Conservation (phyloP, 116 monocot genomes). For the Phalaenopsis hybrid region DNA sequence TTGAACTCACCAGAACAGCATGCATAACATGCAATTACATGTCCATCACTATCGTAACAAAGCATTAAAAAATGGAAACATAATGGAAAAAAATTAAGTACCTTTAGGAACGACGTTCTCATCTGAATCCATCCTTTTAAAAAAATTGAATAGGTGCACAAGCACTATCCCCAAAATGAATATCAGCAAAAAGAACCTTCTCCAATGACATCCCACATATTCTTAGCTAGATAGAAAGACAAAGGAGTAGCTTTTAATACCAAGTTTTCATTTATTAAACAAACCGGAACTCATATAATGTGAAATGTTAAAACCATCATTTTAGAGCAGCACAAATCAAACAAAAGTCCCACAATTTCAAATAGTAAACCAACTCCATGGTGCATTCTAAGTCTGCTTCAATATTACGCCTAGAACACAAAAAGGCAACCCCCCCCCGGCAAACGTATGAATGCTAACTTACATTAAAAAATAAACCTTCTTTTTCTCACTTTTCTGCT, state of each 20-base stretch:
- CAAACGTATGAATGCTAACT: neutral
- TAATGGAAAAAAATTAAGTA: neutral
- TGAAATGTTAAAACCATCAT: neutral
- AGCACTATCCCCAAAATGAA: neutral
- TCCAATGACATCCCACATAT: neutral
- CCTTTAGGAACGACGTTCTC: constrained; percentile 7
- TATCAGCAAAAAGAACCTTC: neutral
- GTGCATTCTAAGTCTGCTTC: neutral
- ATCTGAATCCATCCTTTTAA: constrained; percentile 12
- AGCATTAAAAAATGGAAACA: neutral
- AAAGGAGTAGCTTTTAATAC: constrained; percentile 1
- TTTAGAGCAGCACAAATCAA: neutral
- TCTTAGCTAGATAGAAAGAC: neutral
- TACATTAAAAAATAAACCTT: neutral
- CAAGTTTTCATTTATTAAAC: neutral
- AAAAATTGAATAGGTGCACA: constrained; percentile 2
- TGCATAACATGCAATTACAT: neutral
- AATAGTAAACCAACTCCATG: neutral
- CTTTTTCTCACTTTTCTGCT: neutral
- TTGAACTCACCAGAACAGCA: neutral
- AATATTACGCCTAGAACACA: neutral
- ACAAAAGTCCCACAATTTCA: neutral
- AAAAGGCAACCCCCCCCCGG: neutral
- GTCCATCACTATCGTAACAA: neutral
- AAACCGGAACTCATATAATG: neutral